These are phyloP conservation scores for Paracoccidioides brasiliensis DNA, from an alignment of 2,329 filamentous ascomycete species.

Conservation along the genomic window DNA sequence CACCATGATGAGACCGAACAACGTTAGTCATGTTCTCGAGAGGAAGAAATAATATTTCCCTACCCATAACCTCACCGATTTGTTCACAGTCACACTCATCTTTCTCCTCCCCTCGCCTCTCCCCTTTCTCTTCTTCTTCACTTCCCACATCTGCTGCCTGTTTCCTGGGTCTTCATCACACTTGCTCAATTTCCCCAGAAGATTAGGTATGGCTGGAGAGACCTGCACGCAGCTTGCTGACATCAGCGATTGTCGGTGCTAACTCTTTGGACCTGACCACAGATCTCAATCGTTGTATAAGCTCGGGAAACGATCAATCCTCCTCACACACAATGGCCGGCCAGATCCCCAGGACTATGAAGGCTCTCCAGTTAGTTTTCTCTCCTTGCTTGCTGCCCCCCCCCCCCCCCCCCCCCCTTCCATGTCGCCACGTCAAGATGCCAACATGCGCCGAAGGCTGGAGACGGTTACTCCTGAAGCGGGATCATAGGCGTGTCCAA, in stretches of 20 bases:
- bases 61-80: constrained; percentile 29
- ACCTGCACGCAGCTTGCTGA: not conserved
- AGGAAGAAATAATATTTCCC: constrained; percentile 7
- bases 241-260: not conserved
- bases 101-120: not conserved
- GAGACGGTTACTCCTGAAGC: not conserved
- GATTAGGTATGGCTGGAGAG: not conserved
- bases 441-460: not conserved
- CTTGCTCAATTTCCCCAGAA: not conserved
- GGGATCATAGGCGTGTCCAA: not conserved
- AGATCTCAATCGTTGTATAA: not conserved
- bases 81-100: constrained; percentile 27
- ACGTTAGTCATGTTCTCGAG: not conserved
- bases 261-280: not conserved
- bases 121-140: constrained; percentile 1
- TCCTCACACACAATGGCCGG: constrained; percentile 19
- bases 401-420: no score
- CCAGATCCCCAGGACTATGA: constrained; percentile 42
- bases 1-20: not conserved
- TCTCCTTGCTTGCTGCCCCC: not conserved
- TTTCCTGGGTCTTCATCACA: not conserved
- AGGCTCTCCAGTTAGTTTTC: constrained; percentile 44
- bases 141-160: not conserved
- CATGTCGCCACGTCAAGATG: not conserved
- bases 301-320: not conserved